phyloP scores from a whole-genome alignment of 805 yeast species.

The Saccharomycopsis fodiens region DNA sequence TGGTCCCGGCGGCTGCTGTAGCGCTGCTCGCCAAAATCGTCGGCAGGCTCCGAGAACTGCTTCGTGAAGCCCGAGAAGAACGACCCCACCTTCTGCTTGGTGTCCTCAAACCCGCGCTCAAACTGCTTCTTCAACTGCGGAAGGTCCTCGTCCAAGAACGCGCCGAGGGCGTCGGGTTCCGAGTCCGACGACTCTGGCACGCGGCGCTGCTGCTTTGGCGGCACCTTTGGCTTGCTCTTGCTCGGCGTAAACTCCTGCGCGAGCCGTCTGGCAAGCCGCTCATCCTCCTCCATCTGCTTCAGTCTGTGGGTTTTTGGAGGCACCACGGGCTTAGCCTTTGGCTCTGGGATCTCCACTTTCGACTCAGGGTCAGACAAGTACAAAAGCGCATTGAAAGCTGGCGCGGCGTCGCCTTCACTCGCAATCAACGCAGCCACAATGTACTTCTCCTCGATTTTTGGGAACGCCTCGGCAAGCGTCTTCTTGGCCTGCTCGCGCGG shows the following conservation, averaged over 20 bases:
- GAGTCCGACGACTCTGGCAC: conserved; percentile 1
- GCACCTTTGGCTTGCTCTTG: conserved; percentile 14
- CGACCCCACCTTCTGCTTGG: conserved; percentile 62
- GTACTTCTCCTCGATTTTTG: conserved; percentile 61
- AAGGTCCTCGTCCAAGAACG: conserved; percentile 46
- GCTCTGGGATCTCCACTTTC: conserved; percentile 24
- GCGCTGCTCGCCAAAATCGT: conserved; percentile 6
- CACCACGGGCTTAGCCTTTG: conserved; percentile 21
- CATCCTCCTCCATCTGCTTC: conserved; percentile 60
- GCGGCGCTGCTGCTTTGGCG: not conserved
- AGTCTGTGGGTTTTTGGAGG: conserved; percentile 28
- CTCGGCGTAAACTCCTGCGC: conserved; percentile 46
- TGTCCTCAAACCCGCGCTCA: conserved; percentile 72
- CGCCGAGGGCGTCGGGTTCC: conserved; percentile 29
- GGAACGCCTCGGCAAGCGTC: conserved; percentile 81
- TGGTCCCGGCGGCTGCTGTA: not conserved
- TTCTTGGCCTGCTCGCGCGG: conserved; percentile 47
- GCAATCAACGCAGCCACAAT: conserved; percentile 81
- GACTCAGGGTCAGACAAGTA: conserved; percentile 68
- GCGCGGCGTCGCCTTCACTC: conserved; percentile 69
- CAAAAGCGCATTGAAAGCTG: conserved; percentile 82
- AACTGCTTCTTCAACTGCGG: conserved; percentile 61
- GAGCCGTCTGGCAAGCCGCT: conserved; percentile 69
- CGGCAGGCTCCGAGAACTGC: conserved; percentile 30
- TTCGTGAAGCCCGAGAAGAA: conserved; percentile 71